Base-by-base conservation (phyloP, 305 asterid species). In the Fraxinus velutina region DNA sequence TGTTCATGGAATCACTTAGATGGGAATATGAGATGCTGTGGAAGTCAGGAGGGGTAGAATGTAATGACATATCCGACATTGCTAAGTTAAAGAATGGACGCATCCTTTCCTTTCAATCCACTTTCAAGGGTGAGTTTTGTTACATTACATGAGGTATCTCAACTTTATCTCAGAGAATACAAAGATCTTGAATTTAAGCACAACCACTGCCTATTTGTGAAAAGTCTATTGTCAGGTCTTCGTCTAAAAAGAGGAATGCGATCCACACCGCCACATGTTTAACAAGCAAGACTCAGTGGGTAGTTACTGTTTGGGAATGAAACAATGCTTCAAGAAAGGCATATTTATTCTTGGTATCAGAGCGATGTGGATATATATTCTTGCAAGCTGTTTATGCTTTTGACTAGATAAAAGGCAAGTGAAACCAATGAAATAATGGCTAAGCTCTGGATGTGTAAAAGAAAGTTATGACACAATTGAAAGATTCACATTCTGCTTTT, bases 261-360 rank as follows among this genome's bases (percentile, higher is more conserved):
- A 22, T 22, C 24, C 24, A 22, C 24, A 22, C 24, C 24, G 24
- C 24, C 24, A 22, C 24, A 22, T 22, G 24, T 15, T 66, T 6
- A 27, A 8, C 60, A 68, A 68, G 39, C 74, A 68, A 27, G 36
- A 68, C 32, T 29, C 0, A 10, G 74, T 68, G n/a, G 73, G 74
- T 27, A 29, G 19, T 66, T 12, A 68, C 76, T 66, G n/a, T 82
- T 77, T 36, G 81, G 81, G 88, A 86, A 82, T 78, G 89, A 73
- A 82, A 86, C 87, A 50, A 81, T 76, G 78, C 10, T 73, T 84
- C 74, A 78, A 80, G 88, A 24, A 88, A 86, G 73, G 86, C 66
- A 77, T 32, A 68, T 71, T 27, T 79, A 73, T 70, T 70, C 21
- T 75, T 77, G 42, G 21, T 7, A 27, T 36, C 29, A 60, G 50